A percentile compares a stretch with the other conserved stretches of the same genome.
Conservation (phyloP, 352 stramenopile species). For the Thalassiosira sp. region DNA sequence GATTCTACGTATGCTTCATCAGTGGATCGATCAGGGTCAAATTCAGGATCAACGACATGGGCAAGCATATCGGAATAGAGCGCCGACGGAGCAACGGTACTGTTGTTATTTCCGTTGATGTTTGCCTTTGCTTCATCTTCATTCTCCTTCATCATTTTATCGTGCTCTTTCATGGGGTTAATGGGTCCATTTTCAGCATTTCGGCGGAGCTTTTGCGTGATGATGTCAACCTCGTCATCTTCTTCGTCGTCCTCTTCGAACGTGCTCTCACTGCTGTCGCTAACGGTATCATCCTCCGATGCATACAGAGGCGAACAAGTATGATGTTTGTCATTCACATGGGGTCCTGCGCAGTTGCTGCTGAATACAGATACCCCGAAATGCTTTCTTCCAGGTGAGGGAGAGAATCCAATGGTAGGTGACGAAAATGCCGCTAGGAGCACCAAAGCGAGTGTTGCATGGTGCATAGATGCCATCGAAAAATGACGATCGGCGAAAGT, state of each 20-base stretch:
- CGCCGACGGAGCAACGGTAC: constrained; percentile 3
- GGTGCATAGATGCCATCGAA: constrained; percentile 13
- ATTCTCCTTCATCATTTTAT: constrained; percentile 55
- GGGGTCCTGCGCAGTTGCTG: neutral
- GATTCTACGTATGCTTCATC: constrained; percentile 45
- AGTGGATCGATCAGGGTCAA: constrained; percentile 23
- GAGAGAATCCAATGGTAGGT: constrained; percentile 1
- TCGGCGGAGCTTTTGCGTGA: constrained; percentile 40
- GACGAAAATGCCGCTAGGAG: neutral
- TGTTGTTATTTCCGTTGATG: constrained; percentile 12
- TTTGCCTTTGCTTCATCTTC: constrained; percentile 26
- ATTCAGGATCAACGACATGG: constrained; percentile 25
- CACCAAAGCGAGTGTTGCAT: neutral
- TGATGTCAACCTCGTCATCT: constrained; percentile 35
- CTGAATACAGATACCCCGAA: neutral
- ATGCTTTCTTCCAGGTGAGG: neutral
- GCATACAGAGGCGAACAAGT: neutral
- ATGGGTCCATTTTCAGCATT: constrained; percentile 36
- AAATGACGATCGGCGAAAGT: neutral
- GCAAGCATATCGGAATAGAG: constrained; percentile 42
- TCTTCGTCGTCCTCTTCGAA: constrained; percentile 15
- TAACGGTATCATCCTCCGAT: neutral
- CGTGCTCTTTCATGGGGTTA: constrained; percentile 48
- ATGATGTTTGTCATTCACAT: neutral
- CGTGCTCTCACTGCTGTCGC: neutral